A percentile compares a stretch with the other conserved stretches of the same genome.
Conservation (phyloP, 202 grass and related monocot species). For the Carex arenaria region DNA sequence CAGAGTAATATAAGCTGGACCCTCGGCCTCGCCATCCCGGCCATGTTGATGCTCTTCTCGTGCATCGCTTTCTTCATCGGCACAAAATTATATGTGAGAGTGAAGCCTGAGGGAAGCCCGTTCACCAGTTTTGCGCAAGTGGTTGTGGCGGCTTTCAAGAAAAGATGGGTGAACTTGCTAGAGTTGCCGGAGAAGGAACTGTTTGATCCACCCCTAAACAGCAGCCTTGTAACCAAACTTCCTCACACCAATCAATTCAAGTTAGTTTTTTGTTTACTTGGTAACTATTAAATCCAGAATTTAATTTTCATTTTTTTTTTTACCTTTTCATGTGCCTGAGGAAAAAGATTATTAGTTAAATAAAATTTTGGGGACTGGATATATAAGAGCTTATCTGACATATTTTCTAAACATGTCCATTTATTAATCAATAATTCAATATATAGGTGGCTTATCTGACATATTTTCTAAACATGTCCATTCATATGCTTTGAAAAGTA, state of each 20-base stretch:
- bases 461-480: no score
- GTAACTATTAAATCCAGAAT: background rate
- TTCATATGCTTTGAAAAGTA: no score
- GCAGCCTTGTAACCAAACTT: slow-evolving; percentile 54
- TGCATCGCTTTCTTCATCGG: slow-evolving; percentile 59
- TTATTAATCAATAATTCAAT: no score
- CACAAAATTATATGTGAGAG: slow-evolving; percentile 46
- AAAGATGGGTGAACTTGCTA: slow-evolving; percentile 15
- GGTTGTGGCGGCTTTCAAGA: slow-evolving; percentile 39
- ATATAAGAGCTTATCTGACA: no score
- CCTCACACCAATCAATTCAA: slow-evolving; percentile 41
- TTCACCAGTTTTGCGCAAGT: slow-evolving; percentile 52
- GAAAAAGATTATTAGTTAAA: background rate
- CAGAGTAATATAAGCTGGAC: slow-evolving; percentile 69
- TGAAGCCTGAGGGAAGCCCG: slow-evolving; percentile 63
- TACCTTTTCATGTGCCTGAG: background rate
- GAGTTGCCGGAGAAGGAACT: background rate
- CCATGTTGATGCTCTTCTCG: slow-evolving; percentile 48
- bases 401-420: no score
- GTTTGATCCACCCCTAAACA: slow-evolving; percentile 51
- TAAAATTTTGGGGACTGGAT: background rate
- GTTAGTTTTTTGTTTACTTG: background rate
- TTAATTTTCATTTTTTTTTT: background rate
- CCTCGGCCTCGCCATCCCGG: slow-evolving; percentile 52
- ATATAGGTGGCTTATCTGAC: no score